A percentile compares a stretch with the other conserved stretches of the same genome.
These are phyloP conservation scores for Arachis monticola DNA, from an alignment of 331 rosid genomes.

Conservation along the genomic window DNA sequence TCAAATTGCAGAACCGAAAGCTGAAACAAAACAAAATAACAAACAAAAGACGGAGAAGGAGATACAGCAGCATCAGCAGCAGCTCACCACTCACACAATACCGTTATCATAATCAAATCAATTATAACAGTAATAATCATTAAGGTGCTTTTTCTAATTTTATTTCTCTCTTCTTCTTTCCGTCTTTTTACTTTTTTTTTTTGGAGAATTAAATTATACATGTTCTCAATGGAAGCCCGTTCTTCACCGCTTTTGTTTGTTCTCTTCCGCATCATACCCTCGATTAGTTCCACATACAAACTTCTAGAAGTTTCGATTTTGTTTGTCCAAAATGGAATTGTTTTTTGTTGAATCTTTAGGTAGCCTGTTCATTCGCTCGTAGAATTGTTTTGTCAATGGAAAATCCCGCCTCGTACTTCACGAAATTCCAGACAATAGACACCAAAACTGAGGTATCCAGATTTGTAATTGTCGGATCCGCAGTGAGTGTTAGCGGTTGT, in stretches of 20 bases:
- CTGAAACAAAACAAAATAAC: not conserved
- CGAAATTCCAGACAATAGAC: constrained; percentile 15
- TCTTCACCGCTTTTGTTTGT: not conserved
- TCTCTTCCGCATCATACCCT: constrained; percentile 18
- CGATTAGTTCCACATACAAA: not conserved
- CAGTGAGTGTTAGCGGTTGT: constrained; percentile 25
- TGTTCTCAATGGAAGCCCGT: constrained; percentile 12
- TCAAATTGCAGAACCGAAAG: constrained; percentile 50
- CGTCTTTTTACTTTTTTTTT: not conserved
- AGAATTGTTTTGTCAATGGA: constrained; percentile 18
- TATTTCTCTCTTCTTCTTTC: constrained; percentile 8
- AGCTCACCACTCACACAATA: constrained; percentile 18
- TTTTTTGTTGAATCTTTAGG: not conserved
- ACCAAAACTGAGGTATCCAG: constrained; percentile 11
- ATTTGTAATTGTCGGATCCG: constrained; percentile 42
- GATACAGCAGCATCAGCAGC: constrained; percentile 28
- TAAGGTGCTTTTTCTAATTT: constrained; percentile 36
- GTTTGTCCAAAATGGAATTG: not conserved
- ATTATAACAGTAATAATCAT: not conserved
- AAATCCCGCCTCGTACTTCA: constrained; percentile 36
- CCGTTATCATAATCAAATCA: constrained; percentile 4
- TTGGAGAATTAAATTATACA: not conserved
- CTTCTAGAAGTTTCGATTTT: constrained; percentile 24
- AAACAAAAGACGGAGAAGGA: constrained; percentile 20
- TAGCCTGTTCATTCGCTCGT: constrained; percentile 9